Base-by-base conservation (phyloP, 1,284 basidiomycete species). In the Ganoderma multipileum region DNA sequence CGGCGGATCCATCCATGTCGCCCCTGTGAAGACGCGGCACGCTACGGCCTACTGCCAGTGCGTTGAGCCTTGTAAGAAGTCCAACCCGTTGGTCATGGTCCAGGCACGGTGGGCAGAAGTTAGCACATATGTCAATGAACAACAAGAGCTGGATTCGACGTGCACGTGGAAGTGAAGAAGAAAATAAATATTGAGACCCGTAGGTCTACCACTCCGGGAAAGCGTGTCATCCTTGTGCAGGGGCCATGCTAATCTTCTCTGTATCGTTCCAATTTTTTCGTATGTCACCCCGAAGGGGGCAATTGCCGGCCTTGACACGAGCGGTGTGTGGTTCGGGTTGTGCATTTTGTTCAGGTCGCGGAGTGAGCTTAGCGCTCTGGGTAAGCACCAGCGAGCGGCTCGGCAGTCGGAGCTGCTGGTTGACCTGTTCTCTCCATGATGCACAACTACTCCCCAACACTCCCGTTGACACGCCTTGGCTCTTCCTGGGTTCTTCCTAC, bases 171-270 rank as follows among this genome's bases (percentile, higher is more conserved):
- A 8, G 47, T 11, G 8, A 2, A n/a, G 28, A 18, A 8, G 26
- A 54, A 54, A 54, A 54, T 54, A 54, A 54, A 54, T 54, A 54
- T 54, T 54, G 52, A 54, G 52, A 54, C 52, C 52, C 28, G 26
- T 30, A 54, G 52, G 52, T 54, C 52, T 54, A 54, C 52, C 52
- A 54, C 52, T 54, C 52, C 52, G 52, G 52, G 52, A 54, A 54
- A 54, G 52, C 52, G 52, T 54, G 52, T 54, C 52, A 54, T 54
- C 52, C 52, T 54, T 54, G 52, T 54, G 52, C 52, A 54, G 52
- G 52, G 52, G 52, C 52, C 52, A 54, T 54, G 52, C 52, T 54
- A 54, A 54, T 54, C 52, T 54, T 54, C 52, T 54, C 52, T 54
- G 52, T 54, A 54, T 54, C 47, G 47, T 50, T 50, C 47, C 47